These are phyloP conservation scores for Dioscorea zingiberensis DNA, from an alignment of 106 monocot genomes.

Conservation along the genomic window DNA sequence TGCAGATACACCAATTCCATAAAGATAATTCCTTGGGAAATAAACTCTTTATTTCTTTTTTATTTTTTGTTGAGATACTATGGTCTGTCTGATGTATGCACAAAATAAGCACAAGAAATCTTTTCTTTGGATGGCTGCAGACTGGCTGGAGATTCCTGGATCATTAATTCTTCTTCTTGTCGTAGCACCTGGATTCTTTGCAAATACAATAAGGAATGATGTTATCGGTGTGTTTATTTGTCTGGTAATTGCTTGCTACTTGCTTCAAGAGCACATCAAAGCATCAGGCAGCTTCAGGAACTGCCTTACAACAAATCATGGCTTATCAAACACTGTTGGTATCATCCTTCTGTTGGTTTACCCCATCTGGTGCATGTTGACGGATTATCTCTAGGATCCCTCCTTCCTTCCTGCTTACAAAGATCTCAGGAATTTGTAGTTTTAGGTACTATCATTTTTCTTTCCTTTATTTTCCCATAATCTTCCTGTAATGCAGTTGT, in stretches of 20 bases:
- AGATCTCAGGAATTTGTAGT: background rate
- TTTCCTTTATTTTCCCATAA: background rate
- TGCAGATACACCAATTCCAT: no score
- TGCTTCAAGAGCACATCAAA: constrained; percentile 88
- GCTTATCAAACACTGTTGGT: constrained; percentile 72
- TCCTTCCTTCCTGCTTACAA: background rate
- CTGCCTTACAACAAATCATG: constrained; percentile 67
- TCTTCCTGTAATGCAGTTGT: background rate
- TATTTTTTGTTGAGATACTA: no score
- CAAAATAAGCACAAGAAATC: no score
- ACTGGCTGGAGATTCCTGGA: constrained; percentile 75
- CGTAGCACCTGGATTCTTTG: constrained; percentile 58
- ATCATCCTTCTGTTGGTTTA: constrained; percentile 79
- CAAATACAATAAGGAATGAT: constrained; percentile 33
- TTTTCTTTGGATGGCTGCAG: constrained; percentile 19
- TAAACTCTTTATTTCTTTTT: no score
- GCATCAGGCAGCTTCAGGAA: constrained; percentile 88
- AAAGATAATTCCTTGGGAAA: no score
- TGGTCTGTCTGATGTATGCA: no score
- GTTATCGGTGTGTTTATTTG: constrained; percentile 43
- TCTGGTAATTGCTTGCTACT: constrained; percentile 63
- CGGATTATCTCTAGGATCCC: constrained; percentile 23
- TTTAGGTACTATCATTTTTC: background rate
- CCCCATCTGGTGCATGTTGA: constrained; percentile 64
- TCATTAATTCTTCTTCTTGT: constrained; percentile 71